Percentiles rank a stretch among this genome's conserved stretches.
Evolutionary conservation across 2,329 filamentous ascomycete species (phyloP).

Genomic region (Penicillium psychrosexuale): DNA sequence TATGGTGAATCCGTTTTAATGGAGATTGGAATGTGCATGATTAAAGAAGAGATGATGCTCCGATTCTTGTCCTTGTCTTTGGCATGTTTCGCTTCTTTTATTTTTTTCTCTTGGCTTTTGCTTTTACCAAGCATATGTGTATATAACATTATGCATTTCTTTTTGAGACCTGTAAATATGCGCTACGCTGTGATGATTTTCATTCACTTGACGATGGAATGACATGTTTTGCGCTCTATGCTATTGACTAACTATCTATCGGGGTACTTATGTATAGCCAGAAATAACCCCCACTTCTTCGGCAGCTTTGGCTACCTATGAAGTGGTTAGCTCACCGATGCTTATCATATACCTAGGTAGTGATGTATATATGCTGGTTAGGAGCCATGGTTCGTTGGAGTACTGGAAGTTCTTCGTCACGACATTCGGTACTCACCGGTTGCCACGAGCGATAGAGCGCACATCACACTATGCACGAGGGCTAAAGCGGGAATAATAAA

Average conservation of each 20-base stretch:
- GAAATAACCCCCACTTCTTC: too few species aligned
- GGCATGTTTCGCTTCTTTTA: not conserved
- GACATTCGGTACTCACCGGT: not conserved
- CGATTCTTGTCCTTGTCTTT: not conserved
- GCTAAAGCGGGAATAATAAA: too few species aligned
- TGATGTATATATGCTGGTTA: too few species aligned
- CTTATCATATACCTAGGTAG: too few species aligned
- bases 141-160: not conserved
- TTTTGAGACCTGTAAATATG: not conserved
- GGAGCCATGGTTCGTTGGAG: too few species aligned
- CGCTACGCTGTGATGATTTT: not conserved
- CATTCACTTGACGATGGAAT: not conserved
- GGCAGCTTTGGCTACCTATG: too few species aligned
- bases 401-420: too few species aligned
- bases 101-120: not conserved
- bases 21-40: constrained; percentile 1
- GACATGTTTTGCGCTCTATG: not conserved
- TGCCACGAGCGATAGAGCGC: not conserved
- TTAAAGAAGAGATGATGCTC: constrained; percentile 3
- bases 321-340: too few species aligned
- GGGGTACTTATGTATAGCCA: too few species aligned
- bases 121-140: not conserved
- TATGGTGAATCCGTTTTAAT: constrained; percentile 38
- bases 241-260: too few species aligned
- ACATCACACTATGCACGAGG: not conserved